Percentiles rank a stretch among this genome's conserved stretches.
These are phyloP conservation scores for Clitocybe nebularis DNA, from an alignment of 1,284 basidiomycete species.

Conservation along the genomic window DNA sequence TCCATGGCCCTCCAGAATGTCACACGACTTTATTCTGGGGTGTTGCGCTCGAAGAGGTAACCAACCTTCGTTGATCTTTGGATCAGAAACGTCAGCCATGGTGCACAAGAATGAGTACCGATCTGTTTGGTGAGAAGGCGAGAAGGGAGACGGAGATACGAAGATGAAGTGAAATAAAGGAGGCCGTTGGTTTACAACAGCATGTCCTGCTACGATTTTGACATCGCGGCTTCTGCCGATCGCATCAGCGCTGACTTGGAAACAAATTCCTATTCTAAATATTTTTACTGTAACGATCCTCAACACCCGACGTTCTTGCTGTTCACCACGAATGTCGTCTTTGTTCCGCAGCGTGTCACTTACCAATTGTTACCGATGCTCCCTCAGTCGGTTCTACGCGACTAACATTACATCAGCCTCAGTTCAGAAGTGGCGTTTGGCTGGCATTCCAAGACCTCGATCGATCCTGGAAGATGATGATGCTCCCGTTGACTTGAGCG, in stretches of 20 bases:
- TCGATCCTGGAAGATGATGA: constrained; percentile 51
- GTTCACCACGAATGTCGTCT: constrained; percentile 18
- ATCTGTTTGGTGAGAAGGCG: too few relatives aligned
- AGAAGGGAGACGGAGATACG: constrained; percentile 13
- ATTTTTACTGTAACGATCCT: constrained; percentile 3
- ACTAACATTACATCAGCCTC: constrained; percentile 11
- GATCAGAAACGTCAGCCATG: constrained; percentile 85
- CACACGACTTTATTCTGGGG: neutral
- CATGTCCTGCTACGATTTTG: constrained; percentile 2
- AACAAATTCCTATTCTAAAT: neutral
- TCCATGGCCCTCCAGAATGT: neutral
- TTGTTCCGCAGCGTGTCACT: constrained; percentile 17
- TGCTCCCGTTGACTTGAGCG: constrained; percentile 45
- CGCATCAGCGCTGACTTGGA: constrained; percentile 12
- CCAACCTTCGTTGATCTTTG: constrained; percentile 72
- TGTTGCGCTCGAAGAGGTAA: constrained; percentile 1
- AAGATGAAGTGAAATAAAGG: constrained; percentile 20
- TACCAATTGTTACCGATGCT: constrained; percentile 13
- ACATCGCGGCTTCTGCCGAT: constrained; percentile 21
- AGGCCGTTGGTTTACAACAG: constrained; percentile 7
- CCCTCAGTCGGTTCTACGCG: constrained; percentile 21
- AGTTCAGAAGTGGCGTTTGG: constrained; percentile 44
- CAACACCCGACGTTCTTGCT: too few relatives aligned
- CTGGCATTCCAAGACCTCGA: constrained; percentile 41
- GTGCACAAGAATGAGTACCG: constrained; percentile 11